Evolutionary conservation across 108 stramenopile genomes (phyloP).

Genomic region (Ochromonas danica): DNA sequence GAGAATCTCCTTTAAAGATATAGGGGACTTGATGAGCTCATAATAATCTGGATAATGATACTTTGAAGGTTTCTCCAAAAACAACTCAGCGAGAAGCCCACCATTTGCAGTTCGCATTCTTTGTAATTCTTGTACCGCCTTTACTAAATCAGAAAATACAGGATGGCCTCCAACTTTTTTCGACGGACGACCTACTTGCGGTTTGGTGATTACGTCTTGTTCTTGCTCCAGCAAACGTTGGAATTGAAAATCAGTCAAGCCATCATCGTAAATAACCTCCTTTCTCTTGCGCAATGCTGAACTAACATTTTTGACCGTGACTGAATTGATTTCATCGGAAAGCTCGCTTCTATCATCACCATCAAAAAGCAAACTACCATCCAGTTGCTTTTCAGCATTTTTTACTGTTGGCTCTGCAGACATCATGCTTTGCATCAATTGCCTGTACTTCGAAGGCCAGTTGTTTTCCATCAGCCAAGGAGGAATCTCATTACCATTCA

Average conservation of each 20-base stretch:
- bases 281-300: slow-evolving; percentile 67
- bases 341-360: no score
- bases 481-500: background rate
- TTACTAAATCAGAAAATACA: background rate
- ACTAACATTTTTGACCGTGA: background rate
- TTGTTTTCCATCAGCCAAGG: background rate
- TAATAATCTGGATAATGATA: slow-evolving; percentile 42
- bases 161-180: background rate
- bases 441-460: background rate
- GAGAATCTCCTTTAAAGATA: slow-evolving; percentile 42
- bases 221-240: slow-evolving; percentile 77
- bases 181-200: background rate
- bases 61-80: slow-evolving; percentile 41
- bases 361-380: slow-evolving; percentile 31
- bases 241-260: slow-evolving; percentile 87
- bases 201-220: background rate
- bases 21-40: slow-evolving; percentile 41
- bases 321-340: background rate
- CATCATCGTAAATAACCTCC: slow-evolving; percentile 76
- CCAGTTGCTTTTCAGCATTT: slow-evolving; percentile 40
- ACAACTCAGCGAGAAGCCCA: slow-evolving; percentile 28
- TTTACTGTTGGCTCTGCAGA: slow-evolving; percentile 44
- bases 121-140: slow-evolving; percentile 18
- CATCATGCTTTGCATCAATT: slow-evolving; percentile 70
- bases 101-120: slow-evolving; percentile 1